Evolutionary conservation across 2,329 filamentous ascomycete species (phyloP).

Genomic region (Seiridium unicorne): DNA sequence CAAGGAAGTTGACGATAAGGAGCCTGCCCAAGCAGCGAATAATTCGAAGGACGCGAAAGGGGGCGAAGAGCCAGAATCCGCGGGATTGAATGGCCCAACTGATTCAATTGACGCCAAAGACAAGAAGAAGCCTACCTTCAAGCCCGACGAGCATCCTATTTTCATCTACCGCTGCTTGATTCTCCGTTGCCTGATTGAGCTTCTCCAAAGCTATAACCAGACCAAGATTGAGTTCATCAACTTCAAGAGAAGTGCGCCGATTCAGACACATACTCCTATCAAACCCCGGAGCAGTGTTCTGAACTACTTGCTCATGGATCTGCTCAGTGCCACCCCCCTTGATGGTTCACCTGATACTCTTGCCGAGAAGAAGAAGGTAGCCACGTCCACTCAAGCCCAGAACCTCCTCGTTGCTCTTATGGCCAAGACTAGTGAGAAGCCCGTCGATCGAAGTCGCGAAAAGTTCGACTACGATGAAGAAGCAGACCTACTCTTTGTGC

Average conservation of each 20-base stretch:
- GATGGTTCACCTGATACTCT: conserved; percentile 72
- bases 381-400: conserved; percentile 83
- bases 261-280: conserved; percentile 81
- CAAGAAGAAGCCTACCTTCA: conserved; percentile 80
- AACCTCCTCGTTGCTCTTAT: conserved; percentile 84
- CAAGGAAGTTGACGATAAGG: conserved; percentile 87
- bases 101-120: conserved; percentile 36
- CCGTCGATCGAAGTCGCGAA: conserved; percentile 54
- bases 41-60: conserved; percentile 34
- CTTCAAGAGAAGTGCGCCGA: conserved; percentile 88
- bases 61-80: conserved; percentile 25
- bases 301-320: conserved; percentile 86
- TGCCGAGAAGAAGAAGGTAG: conserved; percentile 76
- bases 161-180: conserved; percentile 97
- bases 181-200: conserved; percentile 85
- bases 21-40: conserved; percentile 45
- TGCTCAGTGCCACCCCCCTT: conserved; percentile 63
- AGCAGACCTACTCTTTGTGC: conserved; percentile 83
- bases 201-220: conserved; percentile 87
- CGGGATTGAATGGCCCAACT: conserved; percentile 28
- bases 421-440: conserved; percentile 79
- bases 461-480: conserved; percentile 72
- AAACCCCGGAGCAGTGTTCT: conserved; percentile 91
- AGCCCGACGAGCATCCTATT: conserved; percentile 88
- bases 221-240: conserved; percentile 99